Evolutionary conservation across 352 stramenopile genomes (phyloP), one percentile per base, ranked within the genome.

Genomic region (Phytophthora pini): DNA sequence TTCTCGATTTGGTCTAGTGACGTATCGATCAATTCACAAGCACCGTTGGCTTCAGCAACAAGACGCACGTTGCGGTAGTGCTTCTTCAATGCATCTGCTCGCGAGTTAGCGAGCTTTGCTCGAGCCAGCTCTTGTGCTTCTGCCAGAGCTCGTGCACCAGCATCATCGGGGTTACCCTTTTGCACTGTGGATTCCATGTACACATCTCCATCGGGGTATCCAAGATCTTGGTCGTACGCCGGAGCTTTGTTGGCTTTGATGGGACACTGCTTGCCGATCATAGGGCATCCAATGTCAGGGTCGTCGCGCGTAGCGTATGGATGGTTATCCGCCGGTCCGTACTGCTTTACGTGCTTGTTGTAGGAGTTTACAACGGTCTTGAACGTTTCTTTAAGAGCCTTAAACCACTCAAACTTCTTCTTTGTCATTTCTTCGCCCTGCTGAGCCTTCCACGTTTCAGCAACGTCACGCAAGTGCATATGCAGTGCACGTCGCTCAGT

Each of bases 371-470:
- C 79, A 54, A 96, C 90, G 3, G 87, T 93, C 74, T 98, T 98
- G 76, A 97, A 97, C 26, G 93, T 97, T 47, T 96, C 80, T 58
- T 95, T 97, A 22, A 98, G 81, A 34, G 89, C 89, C 68, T 97
- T 95, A 69, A 95, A 98, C 88, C 89, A 98, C 56, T 92, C 84
- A 59, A 84, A 97, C 61, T 97, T 97, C 39, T 93, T 84, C 69
- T 96, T 95, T 13, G 89, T 96, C 87, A 98, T 93, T 66, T 96
- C 90, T 72, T 98, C 92, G 32, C 89, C 86, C 65, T 97, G 89
- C 47, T 95, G 88, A 36, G 82, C 60, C 63, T 96, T 93, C 92
- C 92, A 98, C 39, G 76, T 84, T 29, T 94, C 82, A 4, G 88
- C 90, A 65, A 97, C 77, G n/a, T 80, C 77, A 43, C 79, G 77